Evolutionary conservation across 2,329 filamentous ascomycete genomes (phyloP), one percentile per base, ranked within the genome.

Genomic region (Fusarium mexicanum): DNA sequence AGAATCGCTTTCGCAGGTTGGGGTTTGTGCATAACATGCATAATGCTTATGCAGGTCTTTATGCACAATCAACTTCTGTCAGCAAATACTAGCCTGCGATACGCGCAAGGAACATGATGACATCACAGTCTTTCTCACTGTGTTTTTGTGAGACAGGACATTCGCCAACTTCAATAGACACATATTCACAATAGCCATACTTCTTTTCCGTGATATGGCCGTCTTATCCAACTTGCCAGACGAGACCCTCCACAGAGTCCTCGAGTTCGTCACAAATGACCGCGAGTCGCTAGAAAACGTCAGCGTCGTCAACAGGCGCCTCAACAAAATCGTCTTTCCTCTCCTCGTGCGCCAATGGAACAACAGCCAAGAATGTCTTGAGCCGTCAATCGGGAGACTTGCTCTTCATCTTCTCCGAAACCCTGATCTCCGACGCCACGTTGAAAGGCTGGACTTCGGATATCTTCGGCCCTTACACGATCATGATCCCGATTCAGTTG

Each of bases 1-100:
- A 50, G 2, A n/a, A 12, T 31, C 16, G 6, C 22, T n/a, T 3
- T 0, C 7, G 9, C 13, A 37, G 7, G 4, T 22, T 1, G 4
- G 26, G 6, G 7, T 6, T 26, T 29, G 14, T 54, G 33, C 50
- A 38, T 12, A 29, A 8, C 14, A 6, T 29, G 5, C 35, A 54
- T 18, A 54, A 41, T 18, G 1, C 3, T n/a, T 31, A 24, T 40
- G 6, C 37, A 29, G 14, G 24, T 18, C 24, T 54, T 54, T 54
- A 29, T 40, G 35, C n/a, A 24, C 20, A 12, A 4, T 20, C 5
- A 43, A 2, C 20, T 4, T 44, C 17, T 26, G 54, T 58, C 40
- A 58, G 54, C 29, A 46, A 58, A 44, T 33, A 9, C 8, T 24
- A 1, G 3, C 11, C 17, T 33, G 22, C n/a, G 31, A 46, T 46